Conservation (phyloP, 2,329 filamentous ascomycete genomes). For the Aureobasidium uvarum region DNA sequence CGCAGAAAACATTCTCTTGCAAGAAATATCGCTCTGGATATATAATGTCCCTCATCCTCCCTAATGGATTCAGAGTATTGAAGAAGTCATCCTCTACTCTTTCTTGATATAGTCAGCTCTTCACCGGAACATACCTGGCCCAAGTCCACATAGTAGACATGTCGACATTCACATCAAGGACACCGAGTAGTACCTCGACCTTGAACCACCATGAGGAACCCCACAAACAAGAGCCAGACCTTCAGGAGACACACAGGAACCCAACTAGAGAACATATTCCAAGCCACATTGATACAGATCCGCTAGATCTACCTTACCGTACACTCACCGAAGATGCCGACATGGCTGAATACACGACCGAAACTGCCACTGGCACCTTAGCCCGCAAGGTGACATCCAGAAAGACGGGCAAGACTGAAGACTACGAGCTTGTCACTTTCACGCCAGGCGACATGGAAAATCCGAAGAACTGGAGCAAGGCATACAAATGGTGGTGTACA, state of each 20-base stretch:
- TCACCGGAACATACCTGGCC: neutral
- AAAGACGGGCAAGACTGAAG: conserved; percentile 30
- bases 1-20: neutral
- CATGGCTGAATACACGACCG: conserved; percentile 35
- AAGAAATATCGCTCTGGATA: neutral
- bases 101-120: neutral
- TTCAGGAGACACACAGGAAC: neutral
- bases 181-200: conserved; percentile 10
- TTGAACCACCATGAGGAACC: neutral
- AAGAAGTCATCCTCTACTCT: neutral
- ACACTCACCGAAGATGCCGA: conserved; percentile 30
- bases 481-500: conserved; percentile 57
- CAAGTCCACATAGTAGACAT: neutral
- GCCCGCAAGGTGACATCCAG: conserved; percentile 33
- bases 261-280: neutral
- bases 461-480: conserved; percentile 47
- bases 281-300: conserved; percentile 1
- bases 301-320: conserved; percentile 30
- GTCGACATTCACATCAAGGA: conserved; percentile 3
- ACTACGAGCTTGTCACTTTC: conserved; percentile 68
- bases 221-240: neutral
- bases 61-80: neutral
- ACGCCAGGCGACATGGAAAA: conserved; percentile 54
- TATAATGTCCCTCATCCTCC: conserved; percentile 5
- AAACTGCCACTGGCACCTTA: conserved; percentile 30